Percentiles rank a stretch among this genome's conserved stretches.
These are phyloP conservation scores for Nothomitra cinnamomea DNA, from an alignment of 2,329 filamentous ascomycete species.

Conservation along the genomic window DNA sequence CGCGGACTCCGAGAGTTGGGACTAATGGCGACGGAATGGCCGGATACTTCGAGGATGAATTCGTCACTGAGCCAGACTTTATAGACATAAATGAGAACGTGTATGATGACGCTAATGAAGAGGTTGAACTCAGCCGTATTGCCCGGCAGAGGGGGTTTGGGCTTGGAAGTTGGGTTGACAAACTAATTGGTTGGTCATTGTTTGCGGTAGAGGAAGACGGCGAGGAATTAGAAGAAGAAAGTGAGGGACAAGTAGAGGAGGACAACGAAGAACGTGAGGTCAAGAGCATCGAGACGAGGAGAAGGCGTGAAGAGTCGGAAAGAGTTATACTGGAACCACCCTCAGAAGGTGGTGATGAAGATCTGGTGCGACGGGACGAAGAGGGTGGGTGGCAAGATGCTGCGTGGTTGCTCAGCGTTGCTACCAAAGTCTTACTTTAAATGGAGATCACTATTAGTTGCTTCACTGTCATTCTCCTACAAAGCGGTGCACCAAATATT, in stretches of 20 bases:
- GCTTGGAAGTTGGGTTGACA: constrained; percentile 41
- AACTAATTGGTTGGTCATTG: constrained; percentile 40
- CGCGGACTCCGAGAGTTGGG: background rate
- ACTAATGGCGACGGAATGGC: background rate
- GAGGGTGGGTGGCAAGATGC: constrained; percentile 44
- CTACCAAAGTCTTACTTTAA: constrained; percentile 36
- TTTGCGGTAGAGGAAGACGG: constrained; percentile 46
- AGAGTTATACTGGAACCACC: background rate
- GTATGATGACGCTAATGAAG: constrained; percentile 33
- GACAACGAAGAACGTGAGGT: constrained; percentile 20
- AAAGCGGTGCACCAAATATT: too few relatives aligned
- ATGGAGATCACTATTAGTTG: background rate
- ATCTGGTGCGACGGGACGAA: background rate
- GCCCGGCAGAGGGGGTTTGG: constrained; percentile 36
- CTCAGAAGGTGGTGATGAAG: background rate
- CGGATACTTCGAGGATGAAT: constrained; percentile 4
- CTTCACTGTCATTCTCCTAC: too few relatives aligned
- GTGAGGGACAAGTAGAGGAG: constrained; percentile 23
- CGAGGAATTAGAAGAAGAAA: constrained; percentile 30
- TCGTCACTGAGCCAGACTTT: constrained; percentile 40
- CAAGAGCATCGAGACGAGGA: constrained; percentile 13
- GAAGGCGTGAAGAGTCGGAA: constrained; percentile 15
- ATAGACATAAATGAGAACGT: constrained; percentile 43
- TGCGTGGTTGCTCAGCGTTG: constrained; percentile 49
- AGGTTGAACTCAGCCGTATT: constrained; percentile 39